Evolutionary conservation across 164 flowering plant genomes (phyloP).

Genomic region (Hamamelis virginiana): DNA sequence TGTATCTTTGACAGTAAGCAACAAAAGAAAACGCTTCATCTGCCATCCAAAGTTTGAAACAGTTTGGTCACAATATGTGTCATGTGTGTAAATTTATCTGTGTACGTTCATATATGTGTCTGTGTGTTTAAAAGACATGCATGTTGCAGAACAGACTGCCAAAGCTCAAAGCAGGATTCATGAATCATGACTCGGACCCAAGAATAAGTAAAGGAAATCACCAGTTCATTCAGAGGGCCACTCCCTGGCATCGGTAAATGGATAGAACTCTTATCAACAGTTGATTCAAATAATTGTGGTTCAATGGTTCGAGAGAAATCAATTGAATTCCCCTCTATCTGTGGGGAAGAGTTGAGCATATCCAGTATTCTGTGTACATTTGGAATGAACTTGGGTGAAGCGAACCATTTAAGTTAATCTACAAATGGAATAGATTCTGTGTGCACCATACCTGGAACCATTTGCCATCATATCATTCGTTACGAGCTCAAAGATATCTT

Average conservation of each 20-base stretch:
- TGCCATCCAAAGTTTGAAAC: constrained; percentile 27
- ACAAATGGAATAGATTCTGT: not conserved
- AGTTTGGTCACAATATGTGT: constrained; percentile 5
- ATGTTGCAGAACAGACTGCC: not conserved
- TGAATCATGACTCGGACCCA: not conserved
- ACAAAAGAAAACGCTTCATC: constrained; percentile 73
- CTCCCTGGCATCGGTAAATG: constrained; percentile 67
- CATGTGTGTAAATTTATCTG: not conserved
- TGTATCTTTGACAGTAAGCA: constrained; percentile 80
- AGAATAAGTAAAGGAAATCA: constrained; percentile 16
- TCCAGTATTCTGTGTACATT: constrained; percentile 51
- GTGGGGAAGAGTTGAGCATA: constrained; percentile 37
- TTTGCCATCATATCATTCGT: constrained; percentile 69
- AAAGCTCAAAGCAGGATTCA: not conserved
- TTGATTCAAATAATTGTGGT: constrained; percentile 63
- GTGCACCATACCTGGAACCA: constrained; percentile 57
- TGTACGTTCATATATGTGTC: not conserved
- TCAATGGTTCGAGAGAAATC: constrained; percentile 31
- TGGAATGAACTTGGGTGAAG: constrained; percentile 6
- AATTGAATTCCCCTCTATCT: constrained; percentile 24
- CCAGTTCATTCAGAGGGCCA: constrained; percentile 61
- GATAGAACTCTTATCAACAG: constrained; percentile 33
- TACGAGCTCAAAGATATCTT: constrained; percentile 81
- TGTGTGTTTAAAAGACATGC: not conserved
- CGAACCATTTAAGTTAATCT: not conserved